Evolutionary conservation across 2,329 filamentous ascomycete species (phyloP), one percentile per base, ranked within the genome.

Genomic region (Penicillium sp.): DNA sequence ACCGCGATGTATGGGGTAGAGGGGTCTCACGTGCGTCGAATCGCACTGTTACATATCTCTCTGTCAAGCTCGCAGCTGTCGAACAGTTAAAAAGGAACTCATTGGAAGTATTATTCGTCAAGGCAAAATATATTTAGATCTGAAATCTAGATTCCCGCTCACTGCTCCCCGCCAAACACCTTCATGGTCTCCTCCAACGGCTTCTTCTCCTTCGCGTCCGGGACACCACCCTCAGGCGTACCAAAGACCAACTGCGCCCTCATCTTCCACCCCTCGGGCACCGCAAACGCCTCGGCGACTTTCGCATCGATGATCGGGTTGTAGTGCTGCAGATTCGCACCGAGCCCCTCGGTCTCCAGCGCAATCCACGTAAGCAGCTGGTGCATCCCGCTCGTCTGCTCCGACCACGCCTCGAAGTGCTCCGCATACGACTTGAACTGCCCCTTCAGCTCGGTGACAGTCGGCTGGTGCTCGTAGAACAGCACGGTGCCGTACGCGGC

Each of bases 241-340:
- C 67, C 91, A 77, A 96, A 93, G 69, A 95, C 91, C 67, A 96
- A 81, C 84, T 95, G 91, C 46, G 90, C 88, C 74, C 88, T 87
- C 67, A 95, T 84, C 73, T 85, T 87, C 91, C 92, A 96, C 70
- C 83, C 83, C 29, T 80, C 70, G 45, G 90, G 89, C 19, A 94
- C 70, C 54, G 83, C 84, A 90, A 90, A 96, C 68, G 86, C 80
- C 48, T 78, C 80, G 46, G 83, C 79, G 51, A 91, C 89, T 82
- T 88, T 86, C 67, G 84, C 83, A 78, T 93, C 90, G 66, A 94
- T 85, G 63, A 94, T 76, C n/a, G 91, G 91, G 84, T 91, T 93
- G 84, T 95, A 95, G 82, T 96, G 92, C 84, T 96, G 92, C 56
- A 96, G 84, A 83, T 92, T 95, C 75, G 88, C 89, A 66, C 91